phyloP scores from a whole-genome alignment of 768 basidiomycete species.

The Dioszegia hungarica region DNA sequence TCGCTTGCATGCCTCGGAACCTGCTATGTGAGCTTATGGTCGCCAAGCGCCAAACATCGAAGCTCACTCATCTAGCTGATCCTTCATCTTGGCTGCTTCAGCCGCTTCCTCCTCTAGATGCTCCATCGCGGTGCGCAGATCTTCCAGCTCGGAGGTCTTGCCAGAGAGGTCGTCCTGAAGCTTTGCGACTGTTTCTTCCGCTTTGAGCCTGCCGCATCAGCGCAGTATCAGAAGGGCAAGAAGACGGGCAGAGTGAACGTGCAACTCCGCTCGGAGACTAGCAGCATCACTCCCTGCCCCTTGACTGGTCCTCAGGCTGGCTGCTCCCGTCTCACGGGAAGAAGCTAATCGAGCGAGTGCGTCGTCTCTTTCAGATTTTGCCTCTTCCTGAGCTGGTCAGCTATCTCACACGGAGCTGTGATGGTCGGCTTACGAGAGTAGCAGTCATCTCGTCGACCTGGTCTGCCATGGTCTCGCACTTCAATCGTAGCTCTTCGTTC shows the following conservation, averaged over 20 bases:
- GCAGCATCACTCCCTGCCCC: slow-evolving; percentile 78
- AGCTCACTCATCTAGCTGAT: slow-evolving; percentile 86
- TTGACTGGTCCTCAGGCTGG: slow-evolving; percentile 62
- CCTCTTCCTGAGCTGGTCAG: slow-evolving; percentile 58
- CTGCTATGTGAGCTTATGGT: slow-evolving; percentile 53
- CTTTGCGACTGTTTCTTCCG: slow-evolving; percentile 81
- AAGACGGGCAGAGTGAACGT: slow-evolving; percentile 50
- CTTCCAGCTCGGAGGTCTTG: slow-evolving; percentile 63
- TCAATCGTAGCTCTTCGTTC: slow-evolving; percentile 80
- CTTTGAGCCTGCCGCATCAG: slow-evolving; percentile 66
- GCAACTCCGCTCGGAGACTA: slow-evolving; percentile 75
- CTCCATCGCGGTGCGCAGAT: slow-evolving; percentile 70
- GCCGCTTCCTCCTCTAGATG: slow-evolving; percentile 74
- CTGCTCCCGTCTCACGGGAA: slow-evolving; percentile 53
- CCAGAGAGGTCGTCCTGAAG: slow-evolving; percentile 79
- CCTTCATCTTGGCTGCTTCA: slow-evolving; percentile 73
- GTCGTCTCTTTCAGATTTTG: slow-evolving; percentile 72
- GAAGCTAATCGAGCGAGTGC: slow-evolving; percentile 61
- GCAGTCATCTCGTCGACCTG: slow-evolving; percentile 72
- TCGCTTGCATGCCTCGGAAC: slow-evolving; percentile 86
- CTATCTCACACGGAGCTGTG: not conserved
- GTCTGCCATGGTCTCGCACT: slow-evolving; percentile 68
- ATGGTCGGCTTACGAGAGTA: slow-evolving; percentile 50
- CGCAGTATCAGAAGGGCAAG: not conserved
- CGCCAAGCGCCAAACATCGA: not conserved